Percentiles rank a stretch among this genome's conserved stretches.
Conservation (phyloP, 257 asterid species). For the Scutellaria baicalensis region DNA sequence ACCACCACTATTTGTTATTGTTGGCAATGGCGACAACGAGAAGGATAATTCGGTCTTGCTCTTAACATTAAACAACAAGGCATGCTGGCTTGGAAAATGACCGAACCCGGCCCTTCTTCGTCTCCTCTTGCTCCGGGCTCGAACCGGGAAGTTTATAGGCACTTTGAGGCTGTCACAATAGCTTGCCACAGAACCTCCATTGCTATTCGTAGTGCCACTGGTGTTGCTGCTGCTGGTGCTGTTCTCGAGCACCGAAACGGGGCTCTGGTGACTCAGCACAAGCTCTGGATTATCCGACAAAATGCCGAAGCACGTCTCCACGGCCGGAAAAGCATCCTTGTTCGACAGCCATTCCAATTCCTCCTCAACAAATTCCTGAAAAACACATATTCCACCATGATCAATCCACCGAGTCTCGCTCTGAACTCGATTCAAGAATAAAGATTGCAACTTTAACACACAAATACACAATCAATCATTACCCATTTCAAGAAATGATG, state of each 20-base stretch:
- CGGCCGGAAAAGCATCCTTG: constrained; percentile 76
- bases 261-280: constrained; percentile 51
- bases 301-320: constrained; percentile 64
- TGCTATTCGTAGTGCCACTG: constrained; percentile 26
- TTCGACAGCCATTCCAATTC: constrained; percentile 87
- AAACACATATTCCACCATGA: background rate
- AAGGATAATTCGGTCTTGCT: constrained; percentile 22
- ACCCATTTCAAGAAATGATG: background rate
- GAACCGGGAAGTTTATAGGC: constrained; percentile 49
- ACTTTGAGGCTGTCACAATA: constrained; percentile 48
- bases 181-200: constrained; percentile 34
- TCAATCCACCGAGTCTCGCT: background rate
- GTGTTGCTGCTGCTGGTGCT: constrained; percentile 38
- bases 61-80: constrained; percentile 20
- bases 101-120: constrained; percentile 25
- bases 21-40: constrained; percentile 20
- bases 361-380: constrained; percentile 43
- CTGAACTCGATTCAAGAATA: background rate
- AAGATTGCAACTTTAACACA: constrained; percentile 4
- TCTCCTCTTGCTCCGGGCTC: constrained; percentile 52
- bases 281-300: constrained; percentile 40
- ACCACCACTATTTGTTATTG: background rate
- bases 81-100: constrained; percentile 20
- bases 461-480: background rate
- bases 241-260: constrained; percentile 66